These are phyloP conservation scores for Phyllosticta paracitricarpa DNA, from an alignment of 2,329 filamentous ascomycete species.

Conservation along the genomic window DNA sequence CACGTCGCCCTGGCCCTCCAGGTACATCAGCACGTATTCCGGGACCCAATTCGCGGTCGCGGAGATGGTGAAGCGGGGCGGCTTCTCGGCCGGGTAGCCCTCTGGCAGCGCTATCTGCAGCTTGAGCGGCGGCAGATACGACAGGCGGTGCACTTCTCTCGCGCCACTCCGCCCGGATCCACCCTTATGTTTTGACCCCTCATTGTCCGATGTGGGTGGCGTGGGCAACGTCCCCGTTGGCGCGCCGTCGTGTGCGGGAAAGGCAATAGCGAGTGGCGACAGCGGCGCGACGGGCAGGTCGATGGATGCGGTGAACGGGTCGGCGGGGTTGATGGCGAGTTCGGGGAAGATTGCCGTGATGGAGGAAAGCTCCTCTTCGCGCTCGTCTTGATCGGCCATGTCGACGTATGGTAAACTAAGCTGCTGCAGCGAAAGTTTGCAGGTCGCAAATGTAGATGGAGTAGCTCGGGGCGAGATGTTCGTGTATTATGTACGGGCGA, in stretches of 20 bases:
- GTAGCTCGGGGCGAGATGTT: not conserved
- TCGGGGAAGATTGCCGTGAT: slow-evolving; percentile 55
- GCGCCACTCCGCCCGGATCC: slow-evolving; percentile 3
- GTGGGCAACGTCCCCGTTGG: slow-evolving; percentile 23
- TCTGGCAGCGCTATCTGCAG: slow-evolving; percentile 44
- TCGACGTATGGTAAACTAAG: not conserved
- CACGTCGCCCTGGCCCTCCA: slow-evolving; percentile 37
- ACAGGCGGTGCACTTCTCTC: slow-evolving; percentile 37
- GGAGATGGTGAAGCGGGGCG: slow-evolving; percentile 41
- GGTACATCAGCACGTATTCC: slow-evolving; percentile 29
- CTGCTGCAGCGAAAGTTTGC: not conserved
- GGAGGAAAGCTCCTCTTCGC: slow-evolving; percentile 48
- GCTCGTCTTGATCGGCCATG: slow-evolving; percentile 37
- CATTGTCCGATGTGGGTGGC: slow-evolving; percentile 29
- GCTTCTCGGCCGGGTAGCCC: slow-evolving; percentile 44
- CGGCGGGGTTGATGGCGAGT: slow-evolving; percentile 38
- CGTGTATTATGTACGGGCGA: not conserved
- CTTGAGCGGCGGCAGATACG: slow-evolving; percentile 47
- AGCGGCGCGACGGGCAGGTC: slow-evolving; percentile 47
- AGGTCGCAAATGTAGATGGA: not conserved
- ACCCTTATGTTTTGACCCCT: not conserved
- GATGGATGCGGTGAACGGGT: slow-evolving; percentile 42
- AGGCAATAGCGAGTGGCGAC: slow-evolving; percentile 39
- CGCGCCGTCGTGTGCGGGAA: slow-evolving; percentile 23
- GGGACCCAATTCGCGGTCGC: slow-evolving; percentile 46